Evolutionary conservation across 2,329 filamentous ascomycete genomes (phyloP).

Genomic region (Exophiala mesophila): DNA sequence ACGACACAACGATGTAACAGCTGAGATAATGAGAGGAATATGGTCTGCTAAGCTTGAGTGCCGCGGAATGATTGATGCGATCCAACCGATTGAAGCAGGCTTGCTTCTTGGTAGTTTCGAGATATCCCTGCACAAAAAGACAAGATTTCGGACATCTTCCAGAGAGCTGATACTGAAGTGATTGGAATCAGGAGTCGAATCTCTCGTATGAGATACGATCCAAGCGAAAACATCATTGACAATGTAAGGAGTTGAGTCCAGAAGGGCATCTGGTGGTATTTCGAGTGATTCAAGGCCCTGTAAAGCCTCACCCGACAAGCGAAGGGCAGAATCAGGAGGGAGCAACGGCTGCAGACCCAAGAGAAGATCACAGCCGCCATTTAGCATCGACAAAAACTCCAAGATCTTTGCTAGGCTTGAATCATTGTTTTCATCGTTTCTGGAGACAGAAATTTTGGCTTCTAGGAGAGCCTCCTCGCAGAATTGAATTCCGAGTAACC

Average conservation of each 20-base stretch:
- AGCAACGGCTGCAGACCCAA: constrained; percentile 12
- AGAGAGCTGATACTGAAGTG: not conserved
- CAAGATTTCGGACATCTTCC: not conserved
- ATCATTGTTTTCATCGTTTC: not conserved
- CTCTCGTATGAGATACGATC: not conserved
- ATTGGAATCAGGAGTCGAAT: not conserved
- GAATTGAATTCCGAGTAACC: constrained; percentile 17
- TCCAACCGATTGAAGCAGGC: not conserved
- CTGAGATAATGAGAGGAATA: not conserved
- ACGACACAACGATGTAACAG: not conserved
- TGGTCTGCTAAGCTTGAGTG: not conserved
- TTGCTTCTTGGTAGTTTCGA: not conserved
- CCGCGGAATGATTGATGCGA: not conserved
- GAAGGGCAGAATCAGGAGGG: constrained; percentile 3
- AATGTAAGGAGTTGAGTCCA: not conserved
- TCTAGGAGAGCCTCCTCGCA: constrained; percentile 19
- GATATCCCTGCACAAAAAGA: not conserved
- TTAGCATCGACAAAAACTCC: constrained; percentile 1
- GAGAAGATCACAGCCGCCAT: constrained; percentile 10
- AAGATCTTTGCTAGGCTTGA: not conserved
- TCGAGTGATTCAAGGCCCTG: constrained; percentile 3
- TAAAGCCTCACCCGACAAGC: not conserved
- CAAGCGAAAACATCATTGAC: not conserved
- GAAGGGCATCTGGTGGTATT: not conserved
- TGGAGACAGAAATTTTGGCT: not conserved